Evolutionary conservation across 371 early-diverging fungal genomes (phyloP), one percentile per base, ranked within the genome.

Genomic region (Apophysomyces ossiformis): DNA sequence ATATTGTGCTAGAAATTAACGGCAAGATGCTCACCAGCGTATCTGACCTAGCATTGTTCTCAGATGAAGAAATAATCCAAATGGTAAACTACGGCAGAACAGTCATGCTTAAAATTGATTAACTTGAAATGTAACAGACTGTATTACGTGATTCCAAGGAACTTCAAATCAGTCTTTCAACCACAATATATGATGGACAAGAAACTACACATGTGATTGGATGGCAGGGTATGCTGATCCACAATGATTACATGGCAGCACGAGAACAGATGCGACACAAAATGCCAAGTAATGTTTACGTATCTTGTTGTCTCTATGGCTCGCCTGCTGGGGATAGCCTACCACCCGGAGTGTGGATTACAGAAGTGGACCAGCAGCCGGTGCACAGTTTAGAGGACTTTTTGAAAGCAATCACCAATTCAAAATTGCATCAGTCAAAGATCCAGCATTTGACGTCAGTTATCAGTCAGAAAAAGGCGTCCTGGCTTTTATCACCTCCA

Each of bases 171-270:
- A 32, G 57, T 5, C 86, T 92, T 9, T 85, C 86, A 15, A 88
- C 93, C 0, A 79, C 80, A 7, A 66, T 67, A 21, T 69, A 87
- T 60, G 68, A 81, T 47, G 88, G 85, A 5, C 80, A 83, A 37
- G 88, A 84, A 56, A 87, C 88, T 1, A 78, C 78, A 9, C 80
- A 84, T 12, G 77, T 94, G 15, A 82, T 96, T 21, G 81, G 90
- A 12, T 96, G 97, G 96, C 90, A 90, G 11, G 96, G 97, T 3
- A 92, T 95, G 7, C 66, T 93, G 7, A 74, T 95, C 15, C 93
- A 93, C 70, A 71, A 76, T 50, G 90, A 96, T 0, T 91, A 94
- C 73, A 71, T 83, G 13, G 93, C 95, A 0, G 95, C 93, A 1
- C 81, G 86, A 41, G 93, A 93, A 67, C 96, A 96, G 71, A 82